A percentile compares a stretch with the other conserved stretches of the same genome.
Evolutionary conservation across 805 yeast genomes (phyloP).

Genomic region (Clavispora carvajalis): DNA sequence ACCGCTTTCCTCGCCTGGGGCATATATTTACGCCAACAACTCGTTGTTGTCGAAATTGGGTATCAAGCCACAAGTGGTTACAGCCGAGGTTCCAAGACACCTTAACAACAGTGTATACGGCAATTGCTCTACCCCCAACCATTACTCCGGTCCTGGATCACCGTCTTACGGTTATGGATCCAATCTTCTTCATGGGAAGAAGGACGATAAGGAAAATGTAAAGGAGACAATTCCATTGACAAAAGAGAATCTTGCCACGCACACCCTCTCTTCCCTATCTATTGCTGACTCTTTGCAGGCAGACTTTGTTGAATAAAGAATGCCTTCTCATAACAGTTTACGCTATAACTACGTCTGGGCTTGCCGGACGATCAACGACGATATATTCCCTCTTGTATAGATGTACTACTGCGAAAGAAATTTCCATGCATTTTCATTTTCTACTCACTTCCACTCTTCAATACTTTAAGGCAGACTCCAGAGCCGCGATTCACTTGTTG

Average conservation of each 20-base stretch:
- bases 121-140: not conserved
- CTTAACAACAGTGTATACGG: constrained; percentile 4
- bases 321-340: too few relatives aligned
- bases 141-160: not conserved
- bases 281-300: constrained; percentile 4
- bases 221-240: constrained; percentile 10
- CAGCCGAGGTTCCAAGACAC: constrained; percentile 22
- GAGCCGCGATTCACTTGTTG: not conserved
- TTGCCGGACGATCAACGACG: too few relatives aligned
- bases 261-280: constrained; percentile 9
- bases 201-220: constrained; percentile 8
- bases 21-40: constrained; percentile 31
- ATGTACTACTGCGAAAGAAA: too few relatives aligned
- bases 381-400: too few relatives aligned
- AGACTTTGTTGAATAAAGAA: constrained; percentile 10
- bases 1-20: constrained; percentile 16
- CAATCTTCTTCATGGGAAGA: constrained; percentile 2
- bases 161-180: not conserved
- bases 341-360: too few relatives aligned
- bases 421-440: not conserved
- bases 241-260: constrained; percentile 14
- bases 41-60: constrained; percentile 36
- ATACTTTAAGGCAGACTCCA: too few relatives aligned
- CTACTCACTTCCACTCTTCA: not conserved
- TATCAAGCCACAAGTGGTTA: constrained; percentile 37